Conservation (phyloP, 805 yeast species). For the Pichia nakasei region DNA sequence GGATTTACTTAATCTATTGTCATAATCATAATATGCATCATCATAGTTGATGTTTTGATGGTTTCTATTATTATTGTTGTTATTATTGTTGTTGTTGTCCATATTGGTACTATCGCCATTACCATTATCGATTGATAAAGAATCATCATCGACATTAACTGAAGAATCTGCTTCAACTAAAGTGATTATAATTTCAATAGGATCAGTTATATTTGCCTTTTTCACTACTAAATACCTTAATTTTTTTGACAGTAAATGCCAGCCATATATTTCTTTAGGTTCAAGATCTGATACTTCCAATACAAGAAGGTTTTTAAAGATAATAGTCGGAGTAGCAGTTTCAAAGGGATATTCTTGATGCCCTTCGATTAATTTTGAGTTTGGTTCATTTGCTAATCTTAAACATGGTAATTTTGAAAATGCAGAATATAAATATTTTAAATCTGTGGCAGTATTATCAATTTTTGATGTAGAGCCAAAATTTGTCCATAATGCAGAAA, state of each 20-base stretch:
- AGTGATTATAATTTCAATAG: conserved; percentile 42
- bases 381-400: conserved; percentile 49
- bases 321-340: conserved; percentile 53
- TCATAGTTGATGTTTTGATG: background rate
- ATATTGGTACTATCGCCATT: background rate
- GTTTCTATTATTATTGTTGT: background rate
- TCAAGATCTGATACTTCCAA: conserved; percentile 52
- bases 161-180: conserved; percentile 43
- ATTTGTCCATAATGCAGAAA: conserved; percentile 33
- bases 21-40: background rate
- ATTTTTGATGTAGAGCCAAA: conserved; percentile 32
- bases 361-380: conserved; percentile 47
- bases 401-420: conserved; percentile 61
- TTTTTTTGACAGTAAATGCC: conserved; percentile 49
- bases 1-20: conserved; percentile 1
- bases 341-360: conserved; percentile 69
- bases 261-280: conserved; percentile 58
- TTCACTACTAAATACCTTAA: conserved; percentile 47
- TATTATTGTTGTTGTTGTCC: conserved; percentile 11
- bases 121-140: conserved; percentile 16
- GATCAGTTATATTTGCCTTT: conserved; percentile 40
- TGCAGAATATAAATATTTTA: conserved; percentile 50
- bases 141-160: conserved; percentile 21
- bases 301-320: conserved; percentile 55
- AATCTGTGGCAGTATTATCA: conserved; percentile 33